Conservation (phyloP, 345 rosid species). For the Murraya koenigii region DNA sequence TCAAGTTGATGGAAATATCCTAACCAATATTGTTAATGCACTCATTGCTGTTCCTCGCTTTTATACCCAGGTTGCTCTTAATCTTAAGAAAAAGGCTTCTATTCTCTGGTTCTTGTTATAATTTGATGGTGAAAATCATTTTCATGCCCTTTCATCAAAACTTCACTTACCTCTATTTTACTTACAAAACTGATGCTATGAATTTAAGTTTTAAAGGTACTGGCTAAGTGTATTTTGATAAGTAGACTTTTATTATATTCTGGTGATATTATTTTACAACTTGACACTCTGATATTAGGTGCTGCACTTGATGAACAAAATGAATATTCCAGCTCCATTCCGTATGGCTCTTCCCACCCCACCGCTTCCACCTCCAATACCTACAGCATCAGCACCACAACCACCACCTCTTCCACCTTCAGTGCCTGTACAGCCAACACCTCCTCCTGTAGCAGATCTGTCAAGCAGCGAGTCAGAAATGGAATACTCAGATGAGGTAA, state of each 20-base stretch:
- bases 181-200: not conserved
- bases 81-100: slow-evolving; percentile 9
- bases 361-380: slow-evolving; percentile 66
- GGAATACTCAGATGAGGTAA: slow-evolving; percentile 89
- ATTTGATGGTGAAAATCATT: not conserved
- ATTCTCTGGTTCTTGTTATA: not conserved
- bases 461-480: slow-evolving; percentile 89
- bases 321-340: slow-evolving; percentile 98
- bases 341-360: slow-evolving; percentile 92
- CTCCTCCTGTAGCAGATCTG: slow-evolving; percentile 34
- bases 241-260: not conserved
- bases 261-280: not conserved
- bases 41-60: slow-evolving; percentile 94
- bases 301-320: slow-evolving; percentile 97
- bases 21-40: slow-evolving; percentile 93
- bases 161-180: not conserved
- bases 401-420: slow-evolving; percentile 70
- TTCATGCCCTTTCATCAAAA: too few relatives aligned
- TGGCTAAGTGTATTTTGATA: not conserved
- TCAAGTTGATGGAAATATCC: slow-evolving; percentile 91
- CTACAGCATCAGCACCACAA: slow-evolving; percentile 19
- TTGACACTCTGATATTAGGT: slow-evolving; percentile 42
- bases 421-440: slow-evolving; percentile 33
- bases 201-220: not conserved
- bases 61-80: slow-evolving; percentile 75